These are phyloP conservation scores for Aureobasidium sp. DNA, from an alignment of 2,329 filamentous ascomycete species.

Conservation along the genomic window DNA sequence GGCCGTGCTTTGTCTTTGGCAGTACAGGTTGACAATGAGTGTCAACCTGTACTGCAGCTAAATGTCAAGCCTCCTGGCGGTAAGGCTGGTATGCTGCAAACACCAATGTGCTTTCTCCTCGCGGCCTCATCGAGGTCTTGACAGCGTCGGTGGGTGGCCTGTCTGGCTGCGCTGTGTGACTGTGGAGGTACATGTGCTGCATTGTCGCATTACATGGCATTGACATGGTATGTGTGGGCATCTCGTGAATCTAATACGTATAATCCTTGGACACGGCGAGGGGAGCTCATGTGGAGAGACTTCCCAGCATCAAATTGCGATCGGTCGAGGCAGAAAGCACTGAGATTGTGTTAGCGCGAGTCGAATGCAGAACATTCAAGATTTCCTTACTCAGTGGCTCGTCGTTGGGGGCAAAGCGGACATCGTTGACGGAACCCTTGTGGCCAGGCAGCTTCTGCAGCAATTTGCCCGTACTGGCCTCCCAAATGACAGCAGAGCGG, in stretches of 20 bases:
- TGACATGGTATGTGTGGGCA: not conserved
- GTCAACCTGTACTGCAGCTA: too few relatives aligned
- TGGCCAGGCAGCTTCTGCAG: slow-evolving; percentile 93
- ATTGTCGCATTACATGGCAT: not conserved
- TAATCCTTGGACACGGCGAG: not conserved
- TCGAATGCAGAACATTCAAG: not conserved
- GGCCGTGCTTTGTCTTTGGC: too few relatives aligned
- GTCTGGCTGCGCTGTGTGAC: not conserved
- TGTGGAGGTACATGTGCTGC: not conserved
- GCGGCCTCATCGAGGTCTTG: not conserved
- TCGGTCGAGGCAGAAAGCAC: slow-evolving; percentile 29
- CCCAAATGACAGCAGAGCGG: slow-evolving; percentile 86
- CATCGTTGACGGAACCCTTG: slow-evolving; percentile 90
- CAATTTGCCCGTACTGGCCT: slow-evolving; percentile 76
- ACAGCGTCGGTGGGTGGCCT: not conserved
- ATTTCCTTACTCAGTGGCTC: slow-evolving; percentile 75
- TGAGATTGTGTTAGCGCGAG: not conserved
- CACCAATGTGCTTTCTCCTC: not conserved
- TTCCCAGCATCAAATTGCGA: slow-evolving; percentile 27
- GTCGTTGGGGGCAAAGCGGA: slow-evolving; percentile 75
- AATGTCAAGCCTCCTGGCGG: too few relatives aligned
- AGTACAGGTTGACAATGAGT: too few relatives aligned
- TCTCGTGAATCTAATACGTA: not conserved
- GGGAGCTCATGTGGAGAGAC: slow-evolving; percentile 5
- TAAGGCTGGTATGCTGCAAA: not conserved